These are phyloP conservation scores for Colletotrichum liriopes DNA, from an alignment of 2,329 filamentous ascomycete genomes.

Conservation along the genomic window DNA sequence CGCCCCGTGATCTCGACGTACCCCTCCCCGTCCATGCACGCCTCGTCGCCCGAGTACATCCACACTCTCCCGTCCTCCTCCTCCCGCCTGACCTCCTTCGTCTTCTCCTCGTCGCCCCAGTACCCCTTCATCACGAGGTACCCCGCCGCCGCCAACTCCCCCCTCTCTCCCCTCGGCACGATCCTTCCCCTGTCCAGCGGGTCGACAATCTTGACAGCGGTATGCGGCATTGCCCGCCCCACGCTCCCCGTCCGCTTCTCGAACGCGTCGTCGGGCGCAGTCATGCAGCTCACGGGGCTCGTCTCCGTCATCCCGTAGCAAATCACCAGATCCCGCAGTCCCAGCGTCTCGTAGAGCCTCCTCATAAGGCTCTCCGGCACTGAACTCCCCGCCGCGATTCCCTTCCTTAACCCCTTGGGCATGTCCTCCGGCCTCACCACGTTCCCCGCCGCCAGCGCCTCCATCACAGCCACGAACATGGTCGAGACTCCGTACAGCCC, in stretches of 20 bases:
- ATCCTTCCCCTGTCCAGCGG: constrained; percentile 71
- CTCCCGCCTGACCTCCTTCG: constrained; percentile 73
- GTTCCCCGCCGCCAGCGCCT: constrained; percentile 72
- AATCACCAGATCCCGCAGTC: constrained; percentile 87
- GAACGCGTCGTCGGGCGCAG: constrained; percentile 81
- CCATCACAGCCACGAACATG: constrained; percentile 93
- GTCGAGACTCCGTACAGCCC: constrained; percentile 91
- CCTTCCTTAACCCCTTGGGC: constrained; percentile 76
- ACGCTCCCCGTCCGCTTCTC: constrained; percentile 82
- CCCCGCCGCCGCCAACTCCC: constrained; percentile 87
- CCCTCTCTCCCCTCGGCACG: constrained; percentile 76
- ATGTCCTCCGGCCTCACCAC: constrained; percentile 48
- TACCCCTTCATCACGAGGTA: constrained; percentile 95
- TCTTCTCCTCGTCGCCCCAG: constrained; percentile 81
- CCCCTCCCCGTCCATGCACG: constrained; percentile 84
- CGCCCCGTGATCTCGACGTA: constrained; percentile 91
- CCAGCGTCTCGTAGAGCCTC: constrained; percentile 80
- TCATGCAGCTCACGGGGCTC: constrained; percentile 85
- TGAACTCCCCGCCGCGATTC: constrained; percentile 90
- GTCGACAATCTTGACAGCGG: constrained; percentile 82
- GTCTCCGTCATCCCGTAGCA: constrained; percentile 99
- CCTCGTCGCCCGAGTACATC: constrained; percentile 97
- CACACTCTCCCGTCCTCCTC: constrained; percentile 74
- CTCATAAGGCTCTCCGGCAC: constrained; percentile 88
- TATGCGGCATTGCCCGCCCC: constrained; percentile 88